Base-by-base conservation (phyloP, 139 green algal genomes). In the Nannochloris sp. region DNA sequence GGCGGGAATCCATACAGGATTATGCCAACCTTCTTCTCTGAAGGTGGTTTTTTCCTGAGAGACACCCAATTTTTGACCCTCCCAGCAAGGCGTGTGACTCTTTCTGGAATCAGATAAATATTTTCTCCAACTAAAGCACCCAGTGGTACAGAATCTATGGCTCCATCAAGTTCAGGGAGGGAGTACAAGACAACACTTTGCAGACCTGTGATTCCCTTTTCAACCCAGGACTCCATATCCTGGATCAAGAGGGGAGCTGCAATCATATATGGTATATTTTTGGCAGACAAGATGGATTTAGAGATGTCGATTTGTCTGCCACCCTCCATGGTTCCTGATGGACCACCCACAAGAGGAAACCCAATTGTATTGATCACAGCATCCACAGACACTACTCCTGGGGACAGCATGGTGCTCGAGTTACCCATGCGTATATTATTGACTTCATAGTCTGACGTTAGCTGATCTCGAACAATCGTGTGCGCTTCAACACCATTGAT, bases 261-360 rank as follows among this genome's bases (percentile, higher is more conserved):
- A 51, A 98, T 87, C 3, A 95, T 62, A 75, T 97, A 98, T 2
- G 92, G 92, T 48, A 98, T 80, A 40, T 97, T 92, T 81, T 96
- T 96, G 60, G 80, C 61, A 8, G 25, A n/a, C 24, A 98, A 82
- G 55, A 98, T 98, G 31, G 64, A 73, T 69, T 91, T 82, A 50
- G 84, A 84, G 2, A 97, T 70, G 44, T 96, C 85, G 2, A 78
- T 71, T 75, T 95, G 87, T 16, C 89, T 74, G 4, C 85, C 88
- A 4, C 86, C 90, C 75, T 96, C 91, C 90, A 96, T 95, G 21
- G 80, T 89, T 9, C 91, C 90, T 61, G 90, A 90, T 15, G 91
- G 90, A 11, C 91, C 92, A 21, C 92, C 90, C 25, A 97, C 92
- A 62, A 98, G 77, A 3, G 92, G 92, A 71, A 98, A 98, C 1